Base-by-base conservation (phyloP, 306 rosid genomes). In the Vigna hirtella region DNA sequence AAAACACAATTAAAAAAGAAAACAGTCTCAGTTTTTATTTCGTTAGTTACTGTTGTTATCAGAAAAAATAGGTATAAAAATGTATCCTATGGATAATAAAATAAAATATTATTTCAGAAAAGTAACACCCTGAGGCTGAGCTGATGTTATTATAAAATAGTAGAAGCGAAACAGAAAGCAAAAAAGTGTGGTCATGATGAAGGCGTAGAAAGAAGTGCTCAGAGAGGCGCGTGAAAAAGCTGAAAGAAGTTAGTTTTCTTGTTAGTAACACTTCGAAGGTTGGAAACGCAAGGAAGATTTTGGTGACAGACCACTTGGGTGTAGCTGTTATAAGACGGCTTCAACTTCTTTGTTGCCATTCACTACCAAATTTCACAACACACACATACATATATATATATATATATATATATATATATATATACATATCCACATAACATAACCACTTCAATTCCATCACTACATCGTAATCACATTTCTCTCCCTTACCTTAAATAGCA, bases 201-300 rank as follows among this genome's bases (percentile, higher is more conserved):
- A 79, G 62, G 79, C 87, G 86, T 83, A 62, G 59, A 17, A 28
- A 77, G 40, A 51, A 85, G 57, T 75, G 79, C 28, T 47, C 0
- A 5, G 13, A 36, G 63, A 73, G 40, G 89, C 80, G 92, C 90
- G 90, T 90, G 90, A 74, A 63, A 50, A 30, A 83, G 57, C 5
- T 42, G n/a, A 56, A 68, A 55, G 42, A 61, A 66, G 42, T 68
- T 68, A 70, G 66, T 83, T 86, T 87, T 89, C 85, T 82, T 85
- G 85, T 83, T 85, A 77, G 83, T 66, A 83, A 85, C 90, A 81
- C 88, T 87, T 84, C 77, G 26, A 85, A 87, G 88, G 90, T 84
- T 78, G 85, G 89, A 85, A 83, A 87, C 87, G 86, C 86, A 85
- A 85, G 91, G 79, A 79, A 76, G 88, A 88, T 85, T 86, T 82